A percentile compares a stretch with the other conserved stretches of the same genome.
These are phyloP conservation scores for Globisporangium paddicum DNA, from an alignment of 352 stramenopile genomes.

Conservation along the genomic window DNA sequence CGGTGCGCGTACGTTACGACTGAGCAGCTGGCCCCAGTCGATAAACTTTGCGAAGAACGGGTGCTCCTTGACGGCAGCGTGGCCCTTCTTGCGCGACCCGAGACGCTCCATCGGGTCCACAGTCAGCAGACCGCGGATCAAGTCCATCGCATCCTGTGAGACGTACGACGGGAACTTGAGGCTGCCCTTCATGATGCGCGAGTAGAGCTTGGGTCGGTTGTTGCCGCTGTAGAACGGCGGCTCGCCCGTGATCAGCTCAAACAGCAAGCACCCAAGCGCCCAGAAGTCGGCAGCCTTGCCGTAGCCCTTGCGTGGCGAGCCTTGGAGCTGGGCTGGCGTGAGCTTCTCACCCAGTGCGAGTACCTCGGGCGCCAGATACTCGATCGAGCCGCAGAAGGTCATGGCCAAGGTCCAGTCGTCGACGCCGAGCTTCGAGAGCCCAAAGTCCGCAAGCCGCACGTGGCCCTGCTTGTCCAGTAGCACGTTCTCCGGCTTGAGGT, in stretches of 20 bases:
- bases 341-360: conserved; percentile 41
- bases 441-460: conserved; percentile 89
- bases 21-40: conserved; percentile 52
- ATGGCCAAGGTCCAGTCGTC: conserved; percentile 56
- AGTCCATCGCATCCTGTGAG: conserved; percentile 33
- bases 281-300: conserved; percentile 89
- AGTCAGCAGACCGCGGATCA: conserved; percentile 49
- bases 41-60: conserved; percentile 66
- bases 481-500: conserved; percentile 92
- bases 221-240: conserved; percentile 82
- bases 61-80: conserved; percentile 53
- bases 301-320: conserved; percentile 42
- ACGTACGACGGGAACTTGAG: conserved; percentile 56
- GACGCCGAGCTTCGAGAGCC: conserved; percentile 71
- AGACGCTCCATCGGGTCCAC: conserved; percentile 55
- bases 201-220: conserved; percentile 51
- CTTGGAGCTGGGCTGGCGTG: not conserved
- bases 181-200: conserved; percentile 43
- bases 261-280: conserved; percentile 83
- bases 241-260: conserved; percentile 86
- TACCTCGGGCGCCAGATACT: conserved; percentile 85
- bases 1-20: conserved; percentile 42
- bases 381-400: conserved; percentile 86
- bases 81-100: conserved; percentile 32
- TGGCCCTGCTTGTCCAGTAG: conserved; percentile 84